Percentiles rank a stretch among this genome's conserved stretches.
These are phyloP conservation scores for Fusarium luffae DNA, from an alignment of 2,329 filamentous ascomycete genomes.

Conservation along the genomic window DNA sequence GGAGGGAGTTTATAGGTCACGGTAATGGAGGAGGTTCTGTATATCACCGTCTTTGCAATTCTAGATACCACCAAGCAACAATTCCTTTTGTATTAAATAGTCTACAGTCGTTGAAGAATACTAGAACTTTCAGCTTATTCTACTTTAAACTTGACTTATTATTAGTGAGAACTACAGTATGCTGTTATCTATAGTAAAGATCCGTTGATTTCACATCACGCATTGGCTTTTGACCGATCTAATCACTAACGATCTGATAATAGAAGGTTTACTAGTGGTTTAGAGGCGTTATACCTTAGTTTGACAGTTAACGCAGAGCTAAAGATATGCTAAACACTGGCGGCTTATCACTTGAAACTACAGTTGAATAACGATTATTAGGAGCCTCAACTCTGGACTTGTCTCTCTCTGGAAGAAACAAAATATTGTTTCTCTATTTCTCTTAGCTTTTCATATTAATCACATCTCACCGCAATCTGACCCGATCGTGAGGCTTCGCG, in stretches of 20 bases:
- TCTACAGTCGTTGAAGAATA: background rate
- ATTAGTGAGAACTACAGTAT: too few species aligned
- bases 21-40: background rate
- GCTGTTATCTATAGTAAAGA: background rate
- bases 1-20: background rate
- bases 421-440: background rate
- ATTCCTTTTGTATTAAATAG: background rate
- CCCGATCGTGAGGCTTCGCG: background rate
- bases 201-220: too few species aligned
- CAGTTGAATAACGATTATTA: background rate
- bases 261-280: background rate
- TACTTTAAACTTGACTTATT: background rate
- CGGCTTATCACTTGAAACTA: background rate
- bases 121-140: too few species aligned
- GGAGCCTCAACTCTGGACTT: background rate
- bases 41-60: background rate
- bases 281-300: background rate
- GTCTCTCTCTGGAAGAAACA: background rate
- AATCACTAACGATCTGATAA: background rate
- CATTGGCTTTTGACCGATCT: background rate
- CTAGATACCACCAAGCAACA: slow-evolving; percentile 16
- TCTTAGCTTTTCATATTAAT: background rate
- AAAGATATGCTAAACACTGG: background rate
- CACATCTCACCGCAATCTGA: background rate
- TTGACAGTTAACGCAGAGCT: slow-evolving; percentile 6